Conservation (phyloP, 2,329 filamentous ascomycete genomes). For the Herpomyces periplanetae region DNA sequence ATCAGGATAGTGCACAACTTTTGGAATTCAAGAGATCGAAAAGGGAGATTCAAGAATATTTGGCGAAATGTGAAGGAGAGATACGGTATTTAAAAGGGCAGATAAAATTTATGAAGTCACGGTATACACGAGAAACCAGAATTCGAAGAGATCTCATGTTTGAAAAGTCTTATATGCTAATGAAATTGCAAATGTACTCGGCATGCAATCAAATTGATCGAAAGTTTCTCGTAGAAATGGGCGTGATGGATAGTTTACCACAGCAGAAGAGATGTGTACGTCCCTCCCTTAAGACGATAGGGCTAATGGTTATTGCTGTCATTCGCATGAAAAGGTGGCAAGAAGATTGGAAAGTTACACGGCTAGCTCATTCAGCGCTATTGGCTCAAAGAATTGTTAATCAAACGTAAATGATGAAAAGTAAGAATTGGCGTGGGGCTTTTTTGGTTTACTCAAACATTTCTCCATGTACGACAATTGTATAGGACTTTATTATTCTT, state of each 20-base stretch:
- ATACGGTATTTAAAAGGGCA: slow-evolving; percentile 50
- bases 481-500: no score
- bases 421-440: no score
- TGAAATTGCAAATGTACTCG: slow-evolving; percentile 44
- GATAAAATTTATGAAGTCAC: slow-evolving; percentile 56
- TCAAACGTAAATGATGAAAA: no score
- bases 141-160: slow-evolving; percentile 45
- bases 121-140: slow-evolving; percentile 35
- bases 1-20: no score
- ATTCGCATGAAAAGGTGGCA: slow-evolving; percentile 13
- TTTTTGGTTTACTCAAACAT: no score
- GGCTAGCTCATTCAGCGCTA: no score
- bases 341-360: slow-evolving; percentile 13
- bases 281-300: slow-evolving; percentile 12
- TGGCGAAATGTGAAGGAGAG: slow-evolving; percentile 30
- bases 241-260: slow-evolving; percentile 13
- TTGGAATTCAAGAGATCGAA: no score
- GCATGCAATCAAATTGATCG: slow-evolving; percentile 81
- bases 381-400: no score
- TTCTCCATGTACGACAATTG: no score
- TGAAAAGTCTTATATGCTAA: slow-evolving; percentile 44
- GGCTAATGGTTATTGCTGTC: slow-evolving; percentile 11
- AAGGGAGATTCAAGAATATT: slow-evolving; percentile 19
- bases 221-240: slow-evolving; percentile 45
- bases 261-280: slow-evolving; percentile 6